A percentile compares a stretch with the other conserved stretches of the same genome.
These are phyloP conservation scores for Selaginella moellendorffii DNA, from an alignment of 75 land plant genomes.

Conservation along the genomic window DNA sequence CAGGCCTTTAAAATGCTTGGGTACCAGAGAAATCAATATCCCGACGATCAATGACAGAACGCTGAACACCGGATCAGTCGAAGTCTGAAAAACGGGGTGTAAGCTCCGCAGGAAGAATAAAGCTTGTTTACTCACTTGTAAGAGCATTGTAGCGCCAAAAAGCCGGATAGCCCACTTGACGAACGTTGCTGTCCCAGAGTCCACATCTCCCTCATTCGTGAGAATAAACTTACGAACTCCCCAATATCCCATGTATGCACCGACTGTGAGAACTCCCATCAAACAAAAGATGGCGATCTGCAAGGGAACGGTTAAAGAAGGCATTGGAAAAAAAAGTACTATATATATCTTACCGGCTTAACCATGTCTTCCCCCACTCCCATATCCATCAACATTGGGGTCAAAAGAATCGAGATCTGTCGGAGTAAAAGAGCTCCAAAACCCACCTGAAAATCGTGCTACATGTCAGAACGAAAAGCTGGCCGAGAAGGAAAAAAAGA, in stretches of 20 bases:
- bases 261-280: conserved; percentile 41
- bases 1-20: not conserved
- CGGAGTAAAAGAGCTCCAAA: conserved; percentile 46
- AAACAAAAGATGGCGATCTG: conserved; percentile 60
- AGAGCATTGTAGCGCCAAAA: conserved; percentile 5
- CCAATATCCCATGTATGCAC: conserved; percentile 94
- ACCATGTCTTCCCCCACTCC: conserved; percentile 73
- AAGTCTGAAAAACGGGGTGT: conserved; percentile 29
- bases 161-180: conserved; percentile 67
- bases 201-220: conserved; percentile 62
- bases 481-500: not conserved
- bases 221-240: conserved; percentile 74
- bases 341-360: conserved; percentile 56
- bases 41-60: conserved; percentile 24
- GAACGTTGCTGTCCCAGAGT: conserved; percentile 50
- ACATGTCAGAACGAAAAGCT: too few relatives aligned
- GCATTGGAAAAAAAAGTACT: not conserved
- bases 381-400: conserved; percentile 38
- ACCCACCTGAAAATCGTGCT: conserved; percentile 55
- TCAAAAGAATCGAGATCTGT: conserved; percentile 47
- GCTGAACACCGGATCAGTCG: conserved; percentile 41
- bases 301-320: not conserved
- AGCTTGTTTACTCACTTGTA: not conserved
- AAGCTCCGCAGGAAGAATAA: not conserved
- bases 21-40: conserved; percentile 20